phyloP scores from a whole-genome alignment of 108 stramenopile genomes.

The Cyclotella sp. region DNA sequence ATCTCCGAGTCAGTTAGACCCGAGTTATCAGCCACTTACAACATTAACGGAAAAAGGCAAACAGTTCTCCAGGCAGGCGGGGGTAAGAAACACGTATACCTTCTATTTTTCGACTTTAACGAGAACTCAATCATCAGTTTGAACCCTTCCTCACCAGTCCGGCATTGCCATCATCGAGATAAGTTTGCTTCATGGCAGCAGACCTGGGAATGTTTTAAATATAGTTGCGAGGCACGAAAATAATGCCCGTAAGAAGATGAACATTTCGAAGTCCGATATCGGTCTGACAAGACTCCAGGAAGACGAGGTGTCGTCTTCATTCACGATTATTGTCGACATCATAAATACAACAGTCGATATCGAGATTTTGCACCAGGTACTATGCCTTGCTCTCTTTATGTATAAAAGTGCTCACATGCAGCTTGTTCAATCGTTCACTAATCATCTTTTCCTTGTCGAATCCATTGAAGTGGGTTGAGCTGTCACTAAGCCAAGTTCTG shows the following conservation, averaged over 20 bases:
- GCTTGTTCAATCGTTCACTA: background rate
- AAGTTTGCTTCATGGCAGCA: constrained; percentile 42
- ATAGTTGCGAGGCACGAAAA: constrained; percentile 14
- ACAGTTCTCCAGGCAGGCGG: constrained; percentile 60
- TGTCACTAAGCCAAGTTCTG: constrained; percentile 77
- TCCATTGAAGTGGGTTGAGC: constrained; percentile 38
- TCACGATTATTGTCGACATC: constrained; percentile 57
- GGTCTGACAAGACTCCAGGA: constrained; percentile 12
- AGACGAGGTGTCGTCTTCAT: constrained; percentile 20
- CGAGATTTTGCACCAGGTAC: constrained; percentile 67
- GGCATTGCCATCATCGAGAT: constrained; percentile 76
- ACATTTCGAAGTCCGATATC: constrained; percentile 16
- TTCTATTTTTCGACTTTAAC: background rate
- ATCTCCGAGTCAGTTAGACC: constrained; percentile 53
- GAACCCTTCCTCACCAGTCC: constrained; percentile 2
- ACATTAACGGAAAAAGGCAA: constrained; percentile 77
- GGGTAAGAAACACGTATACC: constrained; percentile 13
- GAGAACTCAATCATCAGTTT: background rate
- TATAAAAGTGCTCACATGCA: background rate
- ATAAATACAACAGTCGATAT: constrained; percentile 69
- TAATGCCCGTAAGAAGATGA: background rate
- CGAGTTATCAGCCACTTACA: constrained; percentile 63
- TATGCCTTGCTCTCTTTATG: background rate
- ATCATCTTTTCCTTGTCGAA: background rate
- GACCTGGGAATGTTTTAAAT: constrained; percentile 11